A percentile compares a stretch with the other conserved stretches of the same genome.
These are phyloP conservation scores for Suhomyces xylopsoci DNA, from an alignment of 805 yeast species.

Conservation along the genomic window DNA sequence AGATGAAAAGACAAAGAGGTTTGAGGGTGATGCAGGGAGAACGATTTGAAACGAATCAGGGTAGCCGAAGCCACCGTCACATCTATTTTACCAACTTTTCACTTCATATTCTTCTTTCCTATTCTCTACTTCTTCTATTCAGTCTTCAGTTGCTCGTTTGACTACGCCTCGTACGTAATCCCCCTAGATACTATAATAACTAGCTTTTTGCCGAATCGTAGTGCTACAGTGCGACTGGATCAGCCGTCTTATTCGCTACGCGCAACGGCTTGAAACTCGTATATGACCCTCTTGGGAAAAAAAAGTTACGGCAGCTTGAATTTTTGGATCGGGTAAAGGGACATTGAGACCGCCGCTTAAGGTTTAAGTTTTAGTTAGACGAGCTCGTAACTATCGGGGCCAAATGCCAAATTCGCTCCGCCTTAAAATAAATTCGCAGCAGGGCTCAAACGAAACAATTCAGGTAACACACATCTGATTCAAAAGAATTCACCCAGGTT, in stretches of 20 bases:
- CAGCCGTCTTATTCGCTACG: not conserved
- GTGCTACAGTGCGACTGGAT: not conserved
- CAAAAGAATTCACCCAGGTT: not conserved
- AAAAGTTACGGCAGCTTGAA: not conserved
- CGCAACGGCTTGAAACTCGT: not conserved
- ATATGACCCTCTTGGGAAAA: not conserved
- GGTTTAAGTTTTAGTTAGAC: not conserved
- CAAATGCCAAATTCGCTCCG: not conserved
- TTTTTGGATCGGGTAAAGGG: not conserved
- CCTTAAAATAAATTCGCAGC: not conserved
- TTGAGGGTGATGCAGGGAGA: not conserved
- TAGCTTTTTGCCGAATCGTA: not conserved
- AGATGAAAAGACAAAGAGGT: not conserved
- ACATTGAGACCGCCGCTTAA: not conserved
- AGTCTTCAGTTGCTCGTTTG: not conserved
- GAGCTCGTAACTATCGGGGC: not conserved
- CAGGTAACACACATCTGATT: not conserved
- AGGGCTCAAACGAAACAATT: not conserved
- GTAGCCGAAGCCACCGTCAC: not conserved
- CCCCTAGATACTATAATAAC: not conserved
- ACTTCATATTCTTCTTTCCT: too few species aligned
- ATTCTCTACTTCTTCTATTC: too few species aligned
- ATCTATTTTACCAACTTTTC: not conserved
- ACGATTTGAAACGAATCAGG: not conserved
- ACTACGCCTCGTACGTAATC: not conserved